phyloP scores from a whole-genome alignment of 2,329 filamentous ascomycete species.

The Chaetothyriales sp. region DNA sequence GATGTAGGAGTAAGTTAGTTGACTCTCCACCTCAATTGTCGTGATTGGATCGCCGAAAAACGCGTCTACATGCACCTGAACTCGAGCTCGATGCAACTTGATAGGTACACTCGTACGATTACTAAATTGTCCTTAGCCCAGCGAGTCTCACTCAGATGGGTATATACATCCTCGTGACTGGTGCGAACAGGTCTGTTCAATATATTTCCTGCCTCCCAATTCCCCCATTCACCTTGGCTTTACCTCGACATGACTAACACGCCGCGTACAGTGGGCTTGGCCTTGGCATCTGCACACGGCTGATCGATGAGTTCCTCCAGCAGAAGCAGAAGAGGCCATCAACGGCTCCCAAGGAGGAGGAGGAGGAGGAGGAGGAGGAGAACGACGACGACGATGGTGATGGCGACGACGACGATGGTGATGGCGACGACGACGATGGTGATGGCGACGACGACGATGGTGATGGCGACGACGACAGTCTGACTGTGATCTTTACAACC shows the following conservation, averaged over 20 bases:
- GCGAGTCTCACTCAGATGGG: not conserved
- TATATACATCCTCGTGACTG: slow-evolving; percentile 53
- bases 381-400: not conserved
- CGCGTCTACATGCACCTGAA: too few species aligned
- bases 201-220: not conserved
- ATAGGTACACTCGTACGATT: too few species aligned
- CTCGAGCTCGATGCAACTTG: too few species aligned
- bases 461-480: too few species aligned
- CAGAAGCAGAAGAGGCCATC: slow-evolving; percentile 36
- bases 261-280: slow-evolving; percentile 58
- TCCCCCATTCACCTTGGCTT: slow-evolving; percentile 3
- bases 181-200: slow-evolving; percentile 55
- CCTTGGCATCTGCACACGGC: slow-evolving; percentile 65
- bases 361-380: not conserved
- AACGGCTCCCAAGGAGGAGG: not conserved
- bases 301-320: slow-evolving; percentile 79
- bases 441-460: too few species aligned
- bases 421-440: too few species aligned
- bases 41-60: too few species aligned
- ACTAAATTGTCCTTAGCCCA: too few species aligned
- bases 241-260: slow-evolving; percentile 21
- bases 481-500: slow-evolving; percentile 74
- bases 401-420: too few species aligned
- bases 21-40: too few species aligned
- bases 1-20: too few species aligned